phyloP scores from a whole-genome alignment of 176 grass and related monocot species.

The Aegilops umbellulata region DNA sequence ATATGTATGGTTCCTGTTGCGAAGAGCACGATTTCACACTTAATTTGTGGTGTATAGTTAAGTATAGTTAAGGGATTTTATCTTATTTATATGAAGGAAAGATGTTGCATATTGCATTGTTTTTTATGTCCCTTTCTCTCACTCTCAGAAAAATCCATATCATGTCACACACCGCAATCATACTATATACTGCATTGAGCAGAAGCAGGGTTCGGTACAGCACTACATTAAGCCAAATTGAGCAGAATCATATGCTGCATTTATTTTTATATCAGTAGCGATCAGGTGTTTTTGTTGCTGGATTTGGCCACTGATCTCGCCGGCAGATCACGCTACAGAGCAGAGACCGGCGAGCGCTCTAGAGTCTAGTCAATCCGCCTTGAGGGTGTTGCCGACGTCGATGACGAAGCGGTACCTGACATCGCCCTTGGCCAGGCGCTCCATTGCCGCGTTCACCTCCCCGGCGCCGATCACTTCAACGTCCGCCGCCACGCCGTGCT shows the following conservation, averaged over 20 bases:
- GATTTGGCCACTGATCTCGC: background rate
- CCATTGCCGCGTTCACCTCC: constrained; percentile 42
- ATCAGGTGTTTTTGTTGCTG: background rate
- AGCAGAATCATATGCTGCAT: background rate
- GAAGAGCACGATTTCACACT: background rate
- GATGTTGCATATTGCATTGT: background rate
- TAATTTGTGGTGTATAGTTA: background rate
- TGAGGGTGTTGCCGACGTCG: constrained; percentile 53
- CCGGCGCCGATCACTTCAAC: constrained; percentile 41
- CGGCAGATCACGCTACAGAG: background rate
- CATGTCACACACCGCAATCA: background rate
- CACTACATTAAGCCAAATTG: background rate
- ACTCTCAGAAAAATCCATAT: background rate
- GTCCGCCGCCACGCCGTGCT: constrained; percentile 35
- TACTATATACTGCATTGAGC: background rate
- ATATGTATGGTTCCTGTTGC: background rate
- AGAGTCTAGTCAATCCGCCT: constrained; percentile 11
- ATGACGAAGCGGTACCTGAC: constrained; percentile 76
- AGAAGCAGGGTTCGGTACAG: too few relatives aligned
- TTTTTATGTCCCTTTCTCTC: too few relatives aligned
- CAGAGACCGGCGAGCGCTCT: constrained; percentile 3
- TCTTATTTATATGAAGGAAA: background rate
- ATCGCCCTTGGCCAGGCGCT: constrained; percentile 53
- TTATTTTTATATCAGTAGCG: background rate
- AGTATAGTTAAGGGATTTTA: background rate